A percentile compares a stretch with the other conserved stretches of the same genome.
These are phyloP conservation scores for Lasiodiplodia hormozganensis DNA, from an alignment of 2,329 filamentous ascomycete genomes.

Conservation along the genomic window DNA sequence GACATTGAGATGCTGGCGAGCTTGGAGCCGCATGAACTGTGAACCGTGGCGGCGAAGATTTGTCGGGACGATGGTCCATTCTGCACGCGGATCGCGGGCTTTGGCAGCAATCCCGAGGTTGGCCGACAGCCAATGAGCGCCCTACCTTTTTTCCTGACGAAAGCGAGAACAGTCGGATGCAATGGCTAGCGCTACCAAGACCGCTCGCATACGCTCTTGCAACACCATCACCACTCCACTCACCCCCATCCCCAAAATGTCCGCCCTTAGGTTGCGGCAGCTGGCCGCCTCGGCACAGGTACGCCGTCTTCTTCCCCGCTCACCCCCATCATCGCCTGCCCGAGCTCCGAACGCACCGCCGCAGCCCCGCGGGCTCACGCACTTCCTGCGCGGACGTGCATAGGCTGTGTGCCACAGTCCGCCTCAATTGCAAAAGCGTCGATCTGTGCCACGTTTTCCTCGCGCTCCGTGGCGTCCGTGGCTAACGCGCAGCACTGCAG, in stretches of 20 bases:
- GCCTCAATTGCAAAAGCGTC: slow-evolving; percentile 1
- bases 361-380: slow-evolving; percentile 16
- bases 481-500: slow-evolving; percentile 51
- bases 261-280: slow-evolving; percentile 29
- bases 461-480: background rate
- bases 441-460: background rate
- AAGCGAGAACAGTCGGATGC: slow-evolving; percentile 15
- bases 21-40: background rate
- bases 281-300: slow-evolving; percentile 29
- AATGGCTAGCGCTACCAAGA: slow-evolving; percentile 24
- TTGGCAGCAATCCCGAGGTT: slow-evolving; percentile 25
- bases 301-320: slow-evolving; percentile 1
- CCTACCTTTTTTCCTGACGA: slow-evolving; percentile 26
- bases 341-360: slow-evolving; percentile 8
- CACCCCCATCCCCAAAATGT: slow-evolving; percentile 26
- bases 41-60: slow-evolving; percentile 11
- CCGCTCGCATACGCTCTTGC: slow-evolving; percentile 19
- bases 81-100: slow-evolving; percentile 27
- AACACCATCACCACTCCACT: slow-evolving; percentile 27
- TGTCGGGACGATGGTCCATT: slow-evolving; percentile 21
- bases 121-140: slow-evolving; percentile 29
- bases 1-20: background rate
- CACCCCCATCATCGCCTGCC: background rate
- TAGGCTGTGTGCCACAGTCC: background rate
- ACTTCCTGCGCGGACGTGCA: background rate